Conservation (phyloP, 208 protist species). For the Crithidia bombi region DNA sequence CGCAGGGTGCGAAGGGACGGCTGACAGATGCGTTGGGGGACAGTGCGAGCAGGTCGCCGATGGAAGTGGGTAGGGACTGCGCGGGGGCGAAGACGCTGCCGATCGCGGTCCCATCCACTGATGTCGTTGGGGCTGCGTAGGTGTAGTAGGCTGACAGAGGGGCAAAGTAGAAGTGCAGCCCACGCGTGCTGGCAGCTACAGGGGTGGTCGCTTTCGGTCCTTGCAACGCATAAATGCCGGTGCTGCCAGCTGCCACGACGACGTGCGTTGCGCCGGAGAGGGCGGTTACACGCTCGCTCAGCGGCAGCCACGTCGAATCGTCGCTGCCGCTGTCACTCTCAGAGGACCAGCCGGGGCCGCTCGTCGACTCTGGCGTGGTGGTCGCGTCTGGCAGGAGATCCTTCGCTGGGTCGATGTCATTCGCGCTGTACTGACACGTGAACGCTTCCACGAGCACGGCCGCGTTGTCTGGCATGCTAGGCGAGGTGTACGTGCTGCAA, state of each 20-base stretch:
- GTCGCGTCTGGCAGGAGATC: conserved; percentile 18
- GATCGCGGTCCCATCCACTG: conserved; percentile 21
- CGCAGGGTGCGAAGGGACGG: conserved; percentile 44
- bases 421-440: conserved; percentile 51
- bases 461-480: conserved; percentile 21
- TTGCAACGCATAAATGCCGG: conserved; percentile 60
- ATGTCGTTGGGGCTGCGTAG: conserved; percentile 8
- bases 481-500: conserved; percentile 35
- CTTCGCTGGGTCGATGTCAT: conserved; percentile 27
- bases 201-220: conserved; percentile 14
- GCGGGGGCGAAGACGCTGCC: conserved; percentile 12
- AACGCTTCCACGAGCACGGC: conserved; percentile 38
- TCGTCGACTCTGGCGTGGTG: conserved; percentile 28
- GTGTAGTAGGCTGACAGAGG: conserved; percentile 48
- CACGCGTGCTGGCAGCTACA: conserved; percentile 30
- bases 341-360: conserved; percentile 15
- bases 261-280: conserved; percentile 62
- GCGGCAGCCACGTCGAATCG: conserved; percentile 15
- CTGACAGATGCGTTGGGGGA: conserved; percentile 14
- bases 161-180: conserved; percentile 69
- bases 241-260: conserved; percentile 63
- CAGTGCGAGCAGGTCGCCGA: conserved; percentile 24
- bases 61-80: not conserved
- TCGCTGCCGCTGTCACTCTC: conserved; percentile 18
- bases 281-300: conserved; percentile 44